A percentile compares a stretch with the other conserved stretches of the same genome.
These are phyloP conservation scores for Butyriboletus loyo DNA, from an alignment of 768 basidiomycete genomes.

Conservation along the genomic window DNA sequence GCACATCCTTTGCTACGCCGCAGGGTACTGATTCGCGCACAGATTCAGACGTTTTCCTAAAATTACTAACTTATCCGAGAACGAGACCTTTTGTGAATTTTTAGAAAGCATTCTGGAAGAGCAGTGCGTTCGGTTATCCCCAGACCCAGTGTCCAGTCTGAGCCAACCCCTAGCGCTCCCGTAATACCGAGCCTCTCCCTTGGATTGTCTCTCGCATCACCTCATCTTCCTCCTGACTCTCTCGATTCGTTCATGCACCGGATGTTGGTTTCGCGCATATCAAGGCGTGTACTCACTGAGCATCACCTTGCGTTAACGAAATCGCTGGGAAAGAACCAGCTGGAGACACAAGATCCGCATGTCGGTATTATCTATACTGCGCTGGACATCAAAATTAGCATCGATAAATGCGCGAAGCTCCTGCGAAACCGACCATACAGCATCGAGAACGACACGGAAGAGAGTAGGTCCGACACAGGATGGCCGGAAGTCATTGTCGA, in stretches of 20 bases:
- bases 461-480: slow-evolving; percentile 25
- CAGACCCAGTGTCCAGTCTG: background rate
- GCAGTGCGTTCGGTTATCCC: slow-evolving; percentile 53
- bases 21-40: slow-evolving; percentile 16
- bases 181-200: slow-evolving; percentile 82
- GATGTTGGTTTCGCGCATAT: slow-evolving; percentile 90
- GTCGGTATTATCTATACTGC: slow-evolving; percentile 86
- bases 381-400: slow-evolving; percentile 63
- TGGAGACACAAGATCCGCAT: slow-evolving; percentile 49
- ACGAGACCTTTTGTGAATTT: slow-evolving; percentile 76
- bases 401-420: slow-evolving; percentile 64
- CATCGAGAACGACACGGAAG: slow-evolving; percentile 38
- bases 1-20: background rate
- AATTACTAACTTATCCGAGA: slow-evolving; percentile 70
- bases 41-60: slow-evolving; percentile 74
- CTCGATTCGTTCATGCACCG: slow-evolving; percentile 86
- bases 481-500: slow-evolving; percentile 72
- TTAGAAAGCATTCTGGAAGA: slow-evolving; percentile 60
- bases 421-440: slow-evolving; percentile 48
- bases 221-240: slow-evolving; percentile 70
- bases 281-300: slow-evolving; percentile 82
- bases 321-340: slow-evolving; percentile 38
- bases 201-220: slow-evolving; percentile 82
- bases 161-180: slow-evolving; percentile 49
- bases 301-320: slow-evolving; percentile 84